Percentiles rank a stretch among this genome's conserved stretches.
Conservation (phyloP, 2,329 filamentous ascomycete species). For the Epichloe elymi region DNA sequence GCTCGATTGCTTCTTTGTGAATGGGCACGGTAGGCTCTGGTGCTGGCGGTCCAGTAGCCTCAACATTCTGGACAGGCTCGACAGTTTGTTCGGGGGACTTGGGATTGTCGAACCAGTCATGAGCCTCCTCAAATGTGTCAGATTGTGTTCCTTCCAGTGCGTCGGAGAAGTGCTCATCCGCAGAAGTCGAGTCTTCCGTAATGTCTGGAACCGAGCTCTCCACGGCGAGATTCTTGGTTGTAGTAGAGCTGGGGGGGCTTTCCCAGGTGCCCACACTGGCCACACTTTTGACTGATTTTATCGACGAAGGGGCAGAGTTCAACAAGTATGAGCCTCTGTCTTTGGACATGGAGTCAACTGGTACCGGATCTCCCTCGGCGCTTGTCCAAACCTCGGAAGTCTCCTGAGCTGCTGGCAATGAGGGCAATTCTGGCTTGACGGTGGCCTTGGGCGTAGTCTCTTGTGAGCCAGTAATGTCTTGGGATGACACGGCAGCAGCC, state of each 20-base stretch:
- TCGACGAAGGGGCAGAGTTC: constrained; percentile 24
- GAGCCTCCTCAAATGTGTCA: constrained; percentile 11
- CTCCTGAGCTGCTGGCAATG: constrained; percentile 8
- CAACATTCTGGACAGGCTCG: constrained; percentile 3
- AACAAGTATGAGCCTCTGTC: constrained; percentile 30
- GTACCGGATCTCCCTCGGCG: constrained; percentile 23
- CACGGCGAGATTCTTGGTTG: constrained; percentile 10
- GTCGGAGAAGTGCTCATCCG: constrained; percentile 24
- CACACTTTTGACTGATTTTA: constrained; percentile 15
- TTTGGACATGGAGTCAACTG: constrained; percentile 28
- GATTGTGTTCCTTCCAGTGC: constrained; percentile 16
- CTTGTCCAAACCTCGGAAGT: background rate
- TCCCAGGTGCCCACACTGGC: constrained; percentile 11
- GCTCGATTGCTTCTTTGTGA: constrained; percentile 7
- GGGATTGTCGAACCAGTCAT: constrained; percentile 5
- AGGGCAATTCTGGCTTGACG: constrained; percentile 17
- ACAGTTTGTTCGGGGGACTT: background rate
- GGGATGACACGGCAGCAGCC: constrained; percentile 16
- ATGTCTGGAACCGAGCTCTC: constrained; percentile 10
- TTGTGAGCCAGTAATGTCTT: constrained; percentile 45
- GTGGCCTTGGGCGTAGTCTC: constrained; percentile 57
- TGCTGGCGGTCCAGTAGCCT: constrained; percentile 5
- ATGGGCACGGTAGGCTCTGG: background rate
- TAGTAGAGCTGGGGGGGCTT: constrained; percentile 14
- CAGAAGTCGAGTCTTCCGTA: constrained; percentile 20